Base-by-base conservation (phyloP, 2,329 filamentous ascomycete genomes). In the Verticillium nonalfalfae region DNA sequence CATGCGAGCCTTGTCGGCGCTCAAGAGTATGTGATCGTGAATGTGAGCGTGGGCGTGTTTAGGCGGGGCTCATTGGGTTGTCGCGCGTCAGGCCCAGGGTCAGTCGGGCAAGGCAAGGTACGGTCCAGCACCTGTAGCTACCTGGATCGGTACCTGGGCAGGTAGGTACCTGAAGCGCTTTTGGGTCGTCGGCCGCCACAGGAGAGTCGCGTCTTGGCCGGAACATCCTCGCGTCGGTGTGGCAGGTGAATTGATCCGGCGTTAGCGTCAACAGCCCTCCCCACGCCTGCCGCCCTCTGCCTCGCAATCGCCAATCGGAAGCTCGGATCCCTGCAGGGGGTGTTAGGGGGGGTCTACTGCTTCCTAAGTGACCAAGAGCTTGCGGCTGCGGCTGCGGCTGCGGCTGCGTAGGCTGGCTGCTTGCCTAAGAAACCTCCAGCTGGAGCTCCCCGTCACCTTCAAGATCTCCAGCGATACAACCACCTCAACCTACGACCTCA, bases 371-470 rank as follows among this genome's bases (percentile, higher is more conserved):
- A 56, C 59, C 62, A 39, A 60, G 31, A 56, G 61, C 57, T 60
- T 62, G 60, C 58, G 61, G 68, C 70, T 75, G 73, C 73, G 74
- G 21, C 70, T 75, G 73, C 73, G 74, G 21, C 21, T 62, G 60
- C 58, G 61, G 68, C 70, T 75, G 73, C 73, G 74, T 75, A 74
- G 72, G 69, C 73, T 66, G 68, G 66, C 64, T 76, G 74, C 72
- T 75, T 77, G 75, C 73, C 74, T 75, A 67, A 62, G 61, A 60
- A 59, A 59, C 61, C 63, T 61, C 58, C 35, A 60, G 61, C 62
- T 64, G 57, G 59, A 63, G 59, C 52, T 60, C 62, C 61, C 62
- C 60, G 57, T 63, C 60, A 62, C 60, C 45, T 15, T 14, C 54
- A 18, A n/a, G 54, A 34, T 26, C 26, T 4, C 26, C 54, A 31